Evolutionary conservation across 2,329 filamentous ascomycete genomes (phyloP), one percentile per base, ranked within the genome.

Genomic region (Alternaria ethzedia): DNA sequence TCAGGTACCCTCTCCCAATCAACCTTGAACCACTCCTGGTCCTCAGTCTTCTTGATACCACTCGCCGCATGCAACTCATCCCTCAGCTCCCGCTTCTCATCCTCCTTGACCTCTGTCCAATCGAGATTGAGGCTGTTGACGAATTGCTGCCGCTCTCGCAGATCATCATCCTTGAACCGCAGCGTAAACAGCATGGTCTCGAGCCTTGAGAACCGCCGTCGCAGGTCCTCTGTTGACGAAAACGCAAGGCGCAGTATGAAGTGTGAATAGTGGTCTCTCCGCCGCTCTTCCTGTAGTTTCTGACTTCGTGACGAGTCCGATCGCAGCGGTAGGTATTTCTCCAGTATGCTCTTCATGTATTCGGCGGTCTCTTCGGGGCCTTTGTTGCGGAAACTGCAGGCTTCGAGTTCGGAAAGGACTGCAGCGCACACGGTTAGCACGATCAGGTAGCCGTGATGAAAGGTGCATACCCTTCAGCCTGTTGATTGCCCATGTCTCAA

Each of bases 401-500:
- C 90, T 85, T 99, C 96, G 59, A 99, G 85, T 80, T 96, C 93
- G 59, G 91, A 91, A 64, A 96, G 89, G 54, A 96, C 92, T 93
- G 62, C 17, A 23, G 54, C 11, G 47, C 12, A 9, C 9, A 7
- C 7, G 30, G 69, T 72, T 50, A 73, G 63, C 45, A 51, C 9
- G 1, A 6, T 3, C 9, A 11, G 13, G 8, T 0, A 15, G 15
- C 15, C 17, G 3, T 12, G 0, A 5, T 6, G 7, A 6, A 7
- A 8, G 5, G 2, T 2, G 2, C n/a, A 41, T 25, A 70, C 93
- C 88, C 82, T 93, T 90, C 69, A 99, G 81, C 61, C 96, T 87
- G 75, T 97, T 92, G 75, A 99, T 98, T 11, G 94, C 96, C 96
- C 96, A 99, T 86, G 97, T 94, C 79, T 99, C 96, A 75, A 99